Evolutionary conservation across 148 eudicot species (phyloP).

Genomic region (Selenicereus undatus): DNA sequence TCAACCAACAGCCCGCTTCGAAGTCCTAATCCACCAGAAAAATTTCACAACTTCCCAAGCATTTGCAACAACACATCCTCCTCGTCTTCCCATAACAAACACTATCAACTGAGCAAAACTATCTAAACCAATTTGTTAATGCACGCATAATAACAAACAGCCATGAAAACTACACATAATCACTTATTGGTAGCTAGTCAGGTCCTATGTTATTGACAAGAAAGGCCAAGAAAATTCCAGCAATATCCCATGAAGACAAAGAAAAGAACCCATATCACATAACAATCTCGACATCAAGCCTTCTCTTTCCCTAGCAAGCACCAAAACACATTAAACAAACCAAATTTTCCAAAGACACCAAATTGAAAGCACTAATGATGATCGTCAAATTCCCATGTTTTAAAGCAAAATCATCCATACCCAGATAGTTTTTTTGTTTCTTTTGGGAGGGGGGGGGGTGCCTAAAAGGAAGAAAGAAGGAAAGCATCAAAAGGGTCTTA

Average conservation of each 20-base stretch:
- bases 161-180: neutral
- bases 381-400: neutral
- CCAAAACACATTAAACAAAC: too few relatives aligned
- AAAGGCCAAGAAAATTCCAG: neutral
- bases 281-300: too few relatives aligned
- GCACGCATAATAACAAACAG: neutral
- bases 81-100: neutral
- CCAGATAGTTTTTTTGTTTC: too few relatives aligned
- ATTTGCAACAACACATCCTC: neutral
- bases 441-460: too few relatives aligned
- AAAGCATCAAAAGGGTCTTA: slow-evolving; percentile 26
- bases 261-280: neutral
- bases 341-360: too few relatives aligned
- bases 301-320: too few relatives aligned
- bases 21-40: neutral
- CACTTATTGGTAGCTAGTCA: neutral
- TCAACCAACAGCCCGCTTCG: neutral
- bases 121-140: neutral
- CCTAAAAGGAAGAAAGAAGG: neutral
- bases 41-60: neutral
- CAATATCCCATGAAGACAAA: neutral
- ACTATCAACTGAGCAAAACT: neutral
- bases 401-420: neutral
- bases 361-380: too few relatives aligned
- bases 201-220: neutral